These are phyloP conservation scores for Kuraishia borneana DNA, from an alignment of 805 yeast genomes.

Conservation along the genomic window DNA sequence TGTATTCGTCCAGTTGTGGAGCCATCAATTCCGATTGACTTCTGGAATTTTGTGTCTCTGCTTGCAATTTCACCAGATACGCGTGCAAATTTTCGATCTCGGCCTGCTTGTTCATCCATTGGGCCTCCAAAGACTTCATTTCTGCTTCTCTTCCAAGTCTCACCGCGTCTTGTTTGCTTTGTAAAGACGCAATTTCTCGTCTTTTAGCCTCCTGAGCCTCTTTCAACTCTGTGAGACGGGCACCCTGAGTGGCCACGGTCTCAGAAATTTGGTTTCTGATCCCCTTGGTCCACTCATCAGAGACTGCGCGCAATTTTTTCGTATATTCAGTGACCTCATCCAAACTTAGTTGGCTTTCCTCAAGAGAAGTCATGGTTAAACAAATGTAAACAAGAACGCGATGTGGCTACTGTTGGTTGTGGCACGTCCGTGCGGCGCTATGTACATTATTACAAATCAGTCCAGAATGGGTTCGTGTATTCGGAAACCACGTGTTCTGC, in stretches of 20 bases:
- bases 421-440: too few species aligned
- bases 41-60: background rate
- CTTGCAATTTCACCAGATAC: background rate
- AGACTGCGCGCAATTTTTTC: background rate
- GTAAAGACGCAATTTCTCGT: background rate
- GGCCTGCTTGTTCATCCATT: slow-evolving; percentile 1
- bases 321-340: background rate
- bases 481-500: too few species aligned
- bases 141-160: background rate
- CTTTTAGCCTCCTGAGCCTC: background rate
- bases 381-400: too few species aligned
- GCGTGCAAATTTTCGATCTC: background rate
- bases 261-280: background rate
- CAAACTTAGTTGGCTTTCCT: too few species aligned
- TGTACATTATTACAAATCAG: background rate
- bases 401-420: too few species aligned
- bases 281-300: background rate
- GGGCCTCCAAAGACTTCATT: background rate
- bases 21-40: background rate
- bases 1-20: background rate
- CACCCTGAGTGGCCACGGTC: background rate
- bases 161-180: background rate
- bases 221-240: background rate
- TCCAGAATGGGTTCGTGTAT: too few species aligned
- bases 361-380: slow-evolving; percentile 23